phyloP scores from a whole-genome alignment of 768 basidiomycete species.

The Hygrophoropsis aurantiaca region DNA sequence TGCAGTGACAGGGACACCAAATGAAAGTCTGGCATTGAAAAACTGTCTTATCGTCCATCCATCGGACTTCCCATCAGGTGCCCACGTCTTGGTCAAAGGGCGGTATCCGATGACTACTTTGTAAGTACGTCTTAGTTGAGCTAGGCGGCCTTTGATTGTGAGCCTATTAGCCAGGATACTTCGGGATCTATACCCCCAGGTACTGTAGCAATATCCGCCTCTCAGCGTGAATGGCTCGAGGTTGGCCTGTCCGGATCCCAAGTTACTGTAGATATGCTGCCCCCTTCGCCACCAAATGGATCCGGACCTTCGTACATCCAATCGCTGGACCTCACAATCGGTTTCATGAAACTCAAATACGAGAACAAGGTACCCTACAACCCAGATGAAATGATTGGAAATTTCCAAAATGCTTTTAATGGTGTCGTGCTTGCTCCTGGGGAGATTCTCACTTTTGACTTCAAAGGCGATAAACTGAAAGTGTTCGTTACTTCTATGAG shows the following conservation, averaged over 20 bases:
- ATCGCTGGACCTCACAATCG: constrained; percentile 78
- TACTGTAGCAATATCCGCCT: constrained; percentile 69
- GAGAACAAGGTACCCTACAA: constrained; percentile 74
- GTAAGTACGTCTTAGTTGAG: constrained; percentile 41
- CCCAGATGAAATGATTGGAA: constrained; percentile 79
- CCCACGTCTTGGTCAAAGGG: constrained; percentile 77
- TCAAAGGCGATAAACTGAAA: constrained; percentile 80
- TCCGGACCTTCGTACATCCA: constrained; percentile 66
- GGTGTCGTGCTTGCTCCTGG: constrained; percentile 69
- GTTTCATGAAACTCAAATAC: constrained; percentile 53
- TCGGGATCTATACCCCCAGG: constrained; percentile 70
- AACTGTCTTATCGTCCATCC: constrained; percentile 84
- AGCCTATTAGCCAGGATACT: constrained; percentile 64
- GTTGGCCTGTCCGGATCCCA: constrained; percentile 77
- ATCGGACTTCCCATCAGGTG: constrained; percentile 68
- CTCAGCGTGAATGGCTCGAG: constrained; percentile 88
- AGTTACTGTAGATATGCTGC: constrained; percentile 68
- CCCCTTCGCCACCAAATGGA: constrained; percentile 43
- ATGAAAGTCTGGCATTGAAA: constrained; percentile 67
- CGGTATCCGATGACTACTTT: constrained; percentile 69
- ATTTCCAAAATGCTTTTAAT: constrained; percentile 73
- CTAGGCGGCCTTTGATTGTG: neutral
- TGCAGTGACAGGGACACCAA: constrained; percentile 59
- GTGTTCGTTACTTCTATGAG: constrained; percentile 61
- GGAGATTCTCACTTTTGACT: constrained; percentile 82